These are phyloP conservation scores for Malbranchea cinnamomea DNA, from an alignment of 2,329 filamentous ascomycete genomes.

Conservation along the genomic window DNA sequence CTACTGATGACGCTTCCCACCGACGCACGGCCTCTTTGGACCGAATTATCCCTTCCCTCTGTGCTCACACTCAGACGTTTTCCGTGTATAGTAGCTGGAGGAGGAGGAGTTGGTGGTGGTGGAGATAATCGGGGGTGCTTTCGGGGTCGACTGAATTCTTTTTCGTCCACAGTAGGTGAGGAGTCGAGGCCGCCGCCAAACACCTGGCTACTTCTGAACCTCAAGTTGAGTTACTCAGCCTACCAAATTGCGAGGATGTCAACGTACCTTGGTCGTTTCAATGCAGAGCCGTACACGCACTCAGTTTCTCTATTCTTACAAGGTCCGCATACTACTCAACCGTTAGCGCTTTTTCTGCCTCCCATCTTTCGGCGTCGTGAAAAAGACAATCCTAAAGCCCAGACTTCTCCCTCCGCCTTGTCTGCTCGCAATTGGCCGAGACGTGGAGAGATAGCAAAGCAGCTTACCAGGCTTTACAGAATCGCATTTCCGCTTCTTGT, in stretches of 20 bases:
- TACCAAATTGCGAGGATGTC: not conserved
- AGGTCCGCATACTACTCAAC: slow-evolving; percentile 3
- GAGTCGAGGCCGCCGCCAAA: no score
- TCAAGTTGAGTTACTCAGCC: not conserved
- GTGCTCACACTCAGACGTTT: no score
- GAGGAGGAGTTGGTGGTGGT: not conserved
- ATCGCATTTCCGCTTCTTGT: slow-evolving; percentile 8
- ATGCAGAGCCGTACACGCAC: slow-evolving; percentile 2
- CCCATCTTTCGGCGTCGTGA: not conserved
- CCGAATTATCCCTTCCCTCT: no score
- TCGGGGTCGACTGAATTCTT: not conserved
- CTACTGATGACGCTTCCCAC: no score
- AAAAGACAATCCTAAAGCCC: not conserved
- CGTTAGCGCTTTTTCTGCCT: not conserved
- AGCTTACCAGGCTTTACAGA: slow-evolving; percentile 5
- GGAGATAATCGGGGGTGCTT: not conserved
- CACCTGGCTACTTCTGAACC: not conserved
- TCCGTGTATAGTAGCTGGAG: not conserved
- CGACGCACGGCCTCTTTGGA: no score
- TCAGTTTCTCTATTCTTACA: not conserved
- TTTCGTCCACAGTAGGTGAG: no score
- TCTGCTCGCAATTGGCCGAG: not conserved
- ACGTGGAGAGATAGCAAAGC: not conserved
- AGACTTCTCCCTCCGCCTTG: no score
- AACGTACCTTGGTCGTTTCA: slow-evolving; percentile 1